phyloP scores from a whole-genome alignment of 306 rosid genomes.

The Cicer arietinum region DNA sequence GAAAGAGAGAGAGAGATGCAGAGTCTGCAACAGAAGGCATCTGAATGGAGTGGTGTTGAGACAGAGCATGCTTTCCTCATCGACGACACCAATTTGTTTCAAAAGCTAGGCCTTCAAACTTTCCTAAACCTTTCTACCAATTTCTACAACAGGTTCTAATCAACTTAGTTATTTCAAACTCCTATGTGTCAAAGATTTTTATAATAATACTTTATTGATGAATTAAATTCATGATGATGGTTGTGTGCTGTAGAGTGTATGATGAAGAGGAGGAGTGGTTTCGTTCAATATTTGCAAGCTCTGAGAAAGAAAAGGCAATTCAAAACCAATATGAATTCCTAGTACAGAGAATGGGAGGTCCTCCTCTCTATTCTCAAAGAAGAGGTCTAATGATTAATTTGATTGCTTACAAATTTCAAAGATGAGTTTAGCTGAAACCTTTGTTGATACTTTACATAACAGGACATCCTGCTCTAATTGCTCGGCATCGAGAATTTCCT shows the following conservation, averaged over 20 bases:
- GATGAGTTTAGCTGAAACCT: background rate
- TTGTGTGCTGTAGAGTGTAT: conserved; percentile 61
- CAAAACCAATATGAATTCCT: conserved; percentile 88
- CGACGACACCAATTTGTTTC: conserved; percentile 67
- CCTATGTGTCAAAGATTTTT: too few relatives aligned
- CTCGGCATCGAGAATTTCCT: conserved; percentile 80
- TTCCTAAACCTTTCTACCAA: conserved; percentile 78
- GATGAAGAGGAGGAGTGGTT: conserved; percentile 89
- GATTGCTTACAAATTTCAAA: too few relatives aligned
- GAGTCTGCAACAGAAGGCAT: conserved; percentile 73
- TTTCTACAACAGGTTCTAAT: conserved; percentile 73
- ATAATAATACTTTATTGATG: background rate
- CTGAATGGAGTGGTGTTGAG: conserved; percentile 82
- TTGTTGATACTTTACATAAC: conserved; percentile 9
- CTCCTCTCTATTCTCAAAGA: conserved; percentile 79
- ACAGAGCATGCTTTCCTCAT: conserved; percentile 70
- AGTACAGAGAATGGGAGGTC: conserved; percentile 91
- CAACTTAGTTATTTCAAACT: too few relatives aligned
- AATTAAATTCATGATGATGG: background rate
- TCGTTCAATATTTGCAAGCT: conserved; percentile 67
- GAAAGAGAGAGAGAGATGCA: conserved; percentile 48
- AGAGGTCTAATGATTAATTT: conserved; percentile 53
- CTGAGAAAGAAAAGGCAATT: conserved; percentile 74
- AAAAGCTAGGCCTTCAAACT: conserved; percentile 74
- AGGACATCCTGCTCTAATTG: conserved; percentile 96